Conservation (phyloP, 306 rosid species). For the Vigna trinervia region DNA sequence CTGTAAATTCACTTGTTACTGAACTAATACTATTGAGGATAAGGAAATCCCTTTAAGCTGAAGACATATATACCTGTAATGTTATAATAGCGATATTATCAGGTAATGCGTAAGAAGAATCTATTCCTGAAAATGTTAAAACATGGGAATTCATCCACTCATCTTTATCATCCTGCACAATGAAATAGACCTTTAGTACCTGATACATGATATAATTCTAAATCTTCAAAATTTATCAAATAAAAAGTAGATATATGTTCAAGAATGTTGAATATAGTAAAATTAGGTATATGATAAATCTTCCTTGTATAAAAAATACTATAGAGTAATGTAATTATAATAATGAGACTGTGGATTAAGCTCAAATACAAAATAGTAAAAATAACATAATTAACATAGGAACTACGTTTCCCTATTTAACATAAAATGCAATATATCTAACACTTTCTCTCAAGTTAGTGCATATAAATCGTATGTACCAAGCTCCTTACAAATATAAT, state of each 20-base stretch:
- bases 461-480: too few relatives aligned
- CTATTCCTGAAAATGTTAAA: conserved; percentile 63
- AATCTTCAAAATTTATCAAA: conserved; percentile 5
- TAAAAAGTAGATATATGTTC: not conserved
- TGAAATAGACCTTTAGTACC: conserved; percentile 28
- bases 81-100: conserved; percentile 71
- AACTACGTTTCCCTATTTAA: too few relatives aligned
- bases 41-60: conserved; percentile 17
- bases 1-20: conserved; percentile 15
- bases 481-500: too few relatives aligned
- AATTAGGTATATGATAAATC: too few relatives aligned
- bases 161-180: conserved; percentile 68
- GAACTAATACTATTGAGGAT: conserved; percentile 11
- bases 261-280: not conserved
- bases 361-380: too few relatives aligned
- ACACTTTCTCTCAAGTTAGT: too few relatives aligned
- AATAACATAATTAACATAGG: too few relatives aligned
- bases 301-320: too few relatives aligned
- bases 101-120: conserved; percentile 70
- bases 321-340: too few relatives aligned
- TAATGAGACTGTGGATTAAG: too few relatives aligned
- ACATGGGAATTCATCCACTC: conserved; percentile 64
- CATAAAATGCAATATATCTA: too few relatives aligned
- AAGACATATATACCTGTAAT: conserved; percentile 59
- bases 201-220: conserved; percentile 16